Base-by-base conservation (phyloP, 1,139 yeast genomes). In the Scheffersomyces quercinus region DNA sequence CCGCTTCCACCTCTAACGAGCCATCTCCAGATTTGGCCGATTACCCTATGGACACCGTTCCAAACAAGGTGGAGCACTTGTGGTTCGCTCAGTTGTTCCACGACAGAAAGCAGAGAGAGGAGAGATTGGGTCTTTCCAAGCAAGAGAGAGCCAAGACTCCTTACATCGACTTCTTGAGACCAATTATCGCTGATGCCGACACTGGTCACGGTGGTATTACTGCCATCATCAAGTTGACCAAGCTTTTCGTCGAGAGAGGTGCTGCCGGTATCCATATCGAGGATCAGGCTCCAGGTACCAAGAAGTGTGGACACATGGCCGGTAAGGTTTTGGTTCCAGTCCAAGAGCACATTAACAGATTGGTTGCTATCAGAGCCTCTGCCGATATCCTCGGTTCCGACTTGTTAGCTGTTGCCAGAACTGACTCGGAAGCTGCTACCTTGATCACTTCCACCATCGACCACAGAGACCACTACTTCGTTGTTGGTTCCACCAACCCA, bases 131-230 rank as follows among this genome's bases (percentile, higher is more conserved):
- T 40, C 52, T 81, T 51, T 60, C 93, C 38, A 73, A 73, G 54
- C 77, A 67, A 42, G 81, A 86, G 69, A 81, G 96, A 58, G 82
- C 84, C 28, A 78, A 82, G 60, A 61, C 74, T 44, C 81, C 80
- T 32, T 78, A 79, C 63, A 85, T 75, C 47, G 98, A 91, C 74
- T 91, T 88, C 70, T 73, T 91, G 67, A 82, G 97, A 62, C 99
- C 99, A 44, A 88, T 91, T 59, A 81, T 91, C 59, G 98, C 98
- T 44, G 99, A 91, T 66, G 99, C 95, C 54, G 99, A 91, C 70
- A 93, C 98, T 50, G 99, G 99, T 56, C 98, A 93, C 69, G 99
- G 99, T 70, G 98, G 98, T 65, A 77, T 91, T 59, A 90, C 97
- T 49, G 98, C 98, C 49, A 89, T 90, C 56, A 87, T 89, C 75